Evolutionary conservation across 805 yeast genomes (phyloP).

Genomic region (Saturnispora kantuleensis): DNA sequence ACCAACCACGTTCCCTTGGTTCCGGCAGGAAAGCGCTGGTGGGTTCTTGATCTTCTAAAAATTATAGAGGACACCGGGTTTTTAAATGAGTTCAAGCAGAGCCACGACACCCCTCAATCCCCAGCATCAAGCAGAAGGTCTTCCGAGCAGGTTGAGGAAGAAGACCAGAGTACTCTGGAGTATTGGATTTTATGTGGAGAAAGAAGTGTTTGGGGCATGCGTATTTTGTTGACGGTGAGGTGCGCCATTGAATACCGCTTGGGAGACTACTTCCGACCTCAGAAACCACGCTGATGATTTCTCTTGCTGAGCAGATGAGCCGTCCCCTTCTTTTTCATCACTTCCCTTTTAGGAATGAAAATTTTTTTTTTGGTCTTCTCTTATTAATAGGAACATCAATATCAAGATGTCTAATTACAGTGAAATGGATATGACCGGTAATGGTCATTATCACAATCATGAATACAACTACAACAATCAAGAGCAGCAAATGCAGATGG

Average conservation of each 20-base stretch:
- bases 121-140: background rate
- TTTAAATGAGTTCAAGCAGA: constrained; percentile 13
- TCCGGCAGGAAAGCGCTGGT: constrained; percentile 61
- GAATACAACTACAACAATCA: constrained; percentile 16
- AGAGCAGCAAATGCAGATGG: constrained; percentile 24
- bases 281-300: background rate
- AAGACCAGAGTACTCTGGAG: constrained; percentile 47
- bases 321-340: background rate
- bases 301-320: background rate
- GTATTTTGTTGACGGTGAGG: constrained; percentile 76
- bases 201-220: constrained; percentile 84
- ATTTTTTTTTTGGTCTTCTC: constrained; percentile 1
- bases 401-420: constrained; percentile 38
- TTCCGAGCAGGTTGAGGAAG: constrained; percentile 17
- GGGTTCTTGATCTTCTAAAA: constrained; percentile 61
- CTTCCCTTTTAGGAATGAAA: constrained; percentile 1
- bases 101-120: background rate
- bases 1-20: constrained; percentile 79
- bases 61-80: constrained; percentile 69
- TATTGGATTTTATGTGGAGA: constrained; percentile 91
- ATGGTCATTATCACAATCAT: constrained; percentile 14
- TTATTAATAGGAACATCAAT: constrained; percentile 26
- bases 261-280: constrained; percentile 48
- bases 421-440: constrained; percentile 30
- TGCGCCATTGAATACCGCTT: constrained; percentile 84